A percentile compares a stretch with the other conserved stretches of the same genome.
phyloP scores from a whole-genome alignment of 306 rosid species.

The Lagenaria siceraria region DNA sequence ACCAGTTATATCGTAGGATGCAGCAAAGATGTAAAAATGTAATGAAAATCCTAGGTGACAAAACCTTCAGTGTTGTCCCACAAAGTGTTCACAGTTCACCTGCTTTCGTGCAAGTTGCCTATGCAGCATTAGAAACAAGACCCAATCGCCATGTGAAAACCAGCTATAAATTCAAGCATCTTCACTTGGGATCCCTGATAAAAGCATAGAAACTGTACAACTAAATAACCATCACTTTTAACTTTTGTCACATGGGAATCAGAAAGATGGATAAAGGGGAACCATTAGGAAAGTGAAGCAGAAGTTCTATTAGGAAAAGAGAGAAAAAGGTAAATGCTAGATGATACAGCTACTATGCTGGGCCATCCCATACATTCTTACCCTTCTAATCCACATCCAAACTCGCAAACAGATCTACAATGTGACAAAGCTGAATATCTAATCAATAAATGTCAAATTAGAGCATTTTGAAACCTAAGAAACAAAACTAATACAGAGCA shows the following conservation, averaged over 20 bases:
- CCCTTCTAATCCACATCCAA: background rate
- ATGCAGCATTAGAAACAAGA: background rate
- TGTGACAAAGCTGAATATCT: background rate
- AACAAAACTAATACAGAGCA: background rate
- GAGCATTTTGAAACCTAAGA: background rate
- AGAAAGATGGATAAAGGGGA: background rate
- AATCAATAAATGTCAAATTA: background rate
- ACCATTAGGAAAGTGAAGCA: background rate
- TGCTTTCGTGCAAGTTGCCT: background rate
- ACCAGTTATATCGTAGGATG: background rate
- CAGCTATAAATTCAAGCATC: background rate
- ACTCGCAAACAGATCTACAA: background rate
- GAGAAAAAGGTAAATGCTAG: background rate
- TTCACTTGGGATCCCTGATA: background rate
- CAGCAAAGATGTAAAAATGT: background rate
- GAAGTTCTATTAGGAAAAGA: background rate
- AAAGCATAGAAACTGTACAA: background rate
- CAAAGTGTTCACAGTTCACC: background rate
- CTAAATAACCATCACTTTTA: background rate
- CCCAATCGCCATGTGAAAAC: conserved; percentile 1
- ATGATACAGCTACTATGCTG: background rate
- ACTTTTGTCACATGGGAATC: conserved; percentile 9
- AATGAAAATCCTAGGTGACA: background rate
- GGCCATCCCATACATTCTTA: background rate
- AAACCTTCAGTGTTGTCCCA: background rate